Evolutionary conservation across 202 grass and related monocot genomes (phyloP).

Genomic region (Hordeum pubiflorum): DNA sequence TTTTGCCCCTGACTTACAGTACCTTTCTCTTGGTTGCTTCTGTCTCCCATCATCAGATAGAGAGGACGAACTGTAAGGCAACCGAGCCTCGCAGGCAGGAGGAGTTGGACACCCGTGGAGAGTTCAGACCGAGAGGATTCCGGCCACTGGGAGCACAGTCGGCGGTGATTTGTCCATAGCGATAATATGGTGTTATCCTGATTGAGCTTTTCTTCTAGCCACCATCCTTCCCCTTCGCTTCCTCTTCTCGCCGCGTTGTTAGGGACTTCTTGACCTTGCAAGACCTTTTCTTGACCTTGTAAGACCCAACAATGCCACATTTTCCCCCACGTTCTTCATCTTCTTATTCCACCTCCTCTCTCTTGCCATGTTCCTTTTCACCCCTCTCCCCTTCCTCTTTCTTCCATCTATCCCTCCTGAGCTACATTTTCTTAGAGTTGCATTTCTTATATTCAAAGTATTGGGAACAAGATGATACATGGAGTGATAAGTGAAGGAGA

Average conservation of each 20-base stretch:
- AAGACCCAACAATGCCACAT: conserved; percentile 31
- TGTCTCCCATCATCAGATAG: conserved; percentile 15
- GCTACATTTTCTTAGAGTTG: conserved; percentile 13
- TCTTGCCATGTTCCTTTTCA: accelerated
- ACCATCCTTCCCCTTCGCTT: not conserved
- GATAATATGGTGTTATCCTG: conserved; percentile 42
- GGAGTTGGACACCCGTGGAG: not conserved
- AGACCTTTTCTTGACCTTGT: conserved; percentile 97
- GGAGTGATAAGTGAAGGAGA: not conserved
- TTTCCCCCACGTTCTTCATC: not conserved
- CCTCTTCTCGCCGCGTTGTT: not conserved
- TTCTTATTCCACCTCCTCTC: accelerated
- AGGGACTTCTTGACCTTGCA: conserved; percentile 74
- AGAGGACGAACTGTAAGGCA: not conserved
- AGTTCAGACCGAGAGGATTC: not conserved
- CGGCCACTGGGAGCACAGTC: accelerated
- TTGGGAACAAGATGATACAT: not conserved
- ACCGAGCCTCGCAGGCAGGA: not conserved
- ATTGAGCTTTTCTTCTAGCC: conserved; percentile 51
- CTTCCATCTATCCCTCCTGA: conserved; percentile 77
- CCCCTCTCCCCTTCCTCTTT: accelerated
- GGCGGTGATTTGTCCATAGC: not conserved
- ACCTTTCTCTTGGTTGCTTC: not conserved
- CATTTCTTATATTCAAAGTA: not conserved
- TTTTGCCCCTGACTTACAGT: not conserved